Evolutionary conservation across 805 yeast genomes (phyloP).

Genomic region (Candida sphagnicola): DNA sequence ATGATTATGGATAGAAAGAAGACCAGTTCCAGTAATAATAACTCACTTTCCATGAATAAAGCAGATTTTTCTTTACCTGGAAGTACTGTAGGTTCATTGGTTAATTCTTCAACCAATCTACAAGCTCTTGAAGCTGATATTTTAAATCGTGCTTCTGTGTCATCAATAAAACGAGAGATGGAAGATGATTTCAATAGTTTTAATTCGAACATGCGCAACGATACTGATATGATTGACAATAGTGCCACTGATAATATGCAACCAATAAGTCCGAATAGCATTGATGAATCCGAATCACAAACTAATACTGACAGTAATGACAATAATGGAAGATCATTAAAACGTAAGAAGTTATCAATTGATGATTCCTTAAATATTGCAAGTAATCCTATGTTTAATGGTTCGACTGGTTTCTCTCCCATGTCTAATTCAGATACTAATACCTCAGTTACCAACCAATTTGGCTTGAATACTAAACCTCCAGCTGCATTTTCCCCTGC

Average conservation of each 20-base stretch:
- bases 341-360: slow-evolving; percentile 47
- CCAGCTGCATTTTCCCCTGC: slow-evolving; percentile 1
- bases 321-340: slow-evolving; percentile 35
- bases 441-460: slow-evolving; percentile 19
- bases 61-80: slow-evolving; percentile 12
- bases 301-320: slow-evolving; percentile 39
- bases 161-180: slow-evolving; percentile 5
- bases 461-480: slow-evolving; percentile 3
- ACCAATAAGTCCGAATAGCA: slow-evolving; percentile 58
- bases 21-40: slow-evolving; percentile 23
- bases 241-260: slow-evolving; percentile 15
- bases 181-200: slow-evolving; percentile 5
- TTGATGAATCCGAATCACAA: slow-evolving; percentile 59
- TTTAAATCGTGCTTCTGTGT: slow-evolving; percentile 3
- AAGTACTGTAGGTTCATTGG: slow-evolving; percentile 10
- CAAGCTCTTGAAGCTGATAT: slow-evolving; percentile 7
- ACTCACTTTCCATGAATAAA: slow-evolving; percentile 3
- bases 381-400: slow-evolving; percentile 36
- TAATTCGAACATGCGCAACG: slow-evolving; percentile 5
- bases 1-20: slow-evolving; percentile 96
- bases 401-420: slow-evolving; percentile 42
- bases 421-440: slow-evolving; percentile 43
- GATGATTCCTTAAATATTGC: slow-evolving; percentile 38
- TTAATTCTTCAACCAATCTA: slow-evolving; percentile 19
- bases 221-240: slow-evolving; percentile 1